phyloP scores from a whole-genome alignment of 1,139 yeast species.

The Blastobotrys aristatus region DNA sequence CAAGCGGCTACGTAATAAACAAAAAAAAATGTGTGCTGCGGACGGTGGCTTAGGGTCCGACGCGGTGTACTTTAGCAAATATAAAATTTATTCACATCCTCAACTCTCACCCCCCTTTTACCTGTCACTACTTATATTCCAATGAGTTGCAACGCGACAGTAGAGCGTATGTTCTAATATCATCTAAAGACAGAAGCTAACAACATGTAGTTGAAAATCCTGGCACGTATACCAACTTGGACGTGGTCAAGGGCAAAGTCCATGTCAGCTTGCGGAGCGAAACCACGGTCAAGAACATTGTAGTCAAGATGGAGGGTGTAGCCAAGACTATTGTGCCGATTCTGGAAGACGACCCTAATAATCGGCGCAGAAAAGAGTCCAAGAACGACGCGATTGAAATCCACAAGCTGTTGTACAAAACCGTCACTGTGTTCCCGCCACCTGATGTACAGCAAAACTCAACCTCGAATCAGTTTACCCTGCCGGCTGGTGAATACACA shows the following conservation, averaged over 20 bases:
- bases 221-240: constrained; percentile 49
- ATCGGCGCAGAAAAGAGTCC: constrained; percentile 22
- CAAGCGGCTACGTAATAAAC: too few species aligned
- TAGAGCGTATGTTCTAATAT: neutral
- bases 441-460: constrained; percentile 46
- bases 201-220: neutral
- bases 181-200: too few species aligned
- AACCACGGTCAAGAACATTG: constrained; percentile 47
- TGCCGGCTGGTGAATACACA: constrained; percentile 54
- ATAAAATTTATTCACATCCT: too few species aligned
- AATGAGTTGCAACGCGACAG: neutral
- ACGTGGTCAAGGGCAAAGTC: constrained; percentile 47
- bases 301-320: constrained; percentile 57
- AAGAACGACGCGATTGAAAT: constrained; percentile 37
- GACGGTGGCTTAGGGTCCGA: neutral
- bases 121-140: too few species aligned
- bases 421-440: constrained; percentile 58
- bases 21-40: too few species aligned
- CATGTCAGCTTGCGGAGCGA: constrained; percentile 43
- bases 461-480: constrained; percentile 49
- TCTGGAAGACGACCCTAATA: constrained; percentile 11
- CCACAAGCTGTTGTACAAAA: constrained; percentile 54
- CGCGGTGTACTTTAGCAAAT: too few species aligned
- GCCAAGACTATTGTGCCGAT: constrained; percentile 39
- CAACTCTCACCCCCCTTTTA: too few species aligned